A percentile compares a stretch with the other conserved stretches of the same genome.
These are phyloP conservation scores for Eremothecium cymbalariae DNA, from an alignment of 1,139 yeast species.

Conservation along the genomic window DNA sequence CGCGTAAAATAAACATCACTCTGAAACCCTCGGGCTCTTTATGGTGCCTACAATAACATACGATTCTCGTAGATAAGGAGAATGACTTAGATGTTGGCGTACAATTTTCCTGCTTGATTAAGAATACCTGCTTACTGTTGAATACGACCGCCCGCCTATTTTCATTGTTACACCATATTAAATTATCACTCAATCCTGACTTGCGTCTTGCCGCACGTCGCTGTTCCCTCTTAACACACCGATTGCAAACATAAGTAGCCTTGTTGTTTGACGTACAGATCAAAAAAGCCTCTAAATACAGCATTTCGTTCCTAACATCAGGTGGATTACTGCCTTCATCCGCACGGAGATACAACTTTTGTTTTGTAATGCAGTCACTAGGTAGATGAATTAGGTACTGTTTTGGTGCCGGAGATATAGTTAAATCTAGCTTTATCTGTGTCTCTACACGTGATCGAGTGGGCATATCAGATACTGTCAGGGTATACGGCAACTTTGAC, in stretches of 20 bases:
- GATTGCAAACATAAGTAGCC: conserved; percentile 70
- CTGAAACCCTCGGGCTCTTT: conserved; percentile 72
- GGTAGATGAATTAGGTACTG: conserved; percentile 71
- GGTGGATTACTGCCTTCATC: conserved; percentile 38
- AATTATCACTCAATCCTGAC: conserved; percentile 57
- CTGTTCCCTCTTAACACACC: conserved; percentile 86
- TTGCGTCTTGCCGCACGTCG: conserved; percentile 87
- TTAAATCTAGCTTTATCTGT: conserved; percentile 69
- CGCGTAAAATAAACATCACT: conserved; percentile 60
- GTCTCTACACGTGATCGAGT: conserved; percentile 86
- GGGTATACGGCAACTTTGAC: conserved; percentile 46
- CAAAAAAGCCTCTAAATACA: conserved; percentile 61
- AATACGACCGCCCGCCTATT: conserved; percentile 78
- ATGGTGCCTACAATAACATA: conserved; percentile 95
- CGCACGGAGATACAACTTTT: conserved; percentile 60
- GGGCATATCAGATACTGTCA: conserved; percentile 60
- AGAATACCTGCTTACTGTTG: conserved; percentile 80
- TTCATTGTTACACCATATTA: conserved; percentile 69
- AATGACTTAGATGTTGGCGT: conserved; percentile 38
- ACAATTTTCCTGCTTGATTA: conserved; percentile 47
- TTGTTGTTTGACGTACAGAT: conserved; percentile 39
- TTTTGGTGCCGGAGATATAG: conserved; percentile 64
- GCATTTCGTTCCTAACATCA: conserved; percentile 44
- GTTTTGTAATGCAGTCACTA: conserved; percentile 77
- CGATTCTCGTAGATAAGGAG: conserved; percentile 77